Base-by-base conservation (phyloP, 371 early-diverging fungal genomes). In the Saksenaea vasiformis region DNA sequence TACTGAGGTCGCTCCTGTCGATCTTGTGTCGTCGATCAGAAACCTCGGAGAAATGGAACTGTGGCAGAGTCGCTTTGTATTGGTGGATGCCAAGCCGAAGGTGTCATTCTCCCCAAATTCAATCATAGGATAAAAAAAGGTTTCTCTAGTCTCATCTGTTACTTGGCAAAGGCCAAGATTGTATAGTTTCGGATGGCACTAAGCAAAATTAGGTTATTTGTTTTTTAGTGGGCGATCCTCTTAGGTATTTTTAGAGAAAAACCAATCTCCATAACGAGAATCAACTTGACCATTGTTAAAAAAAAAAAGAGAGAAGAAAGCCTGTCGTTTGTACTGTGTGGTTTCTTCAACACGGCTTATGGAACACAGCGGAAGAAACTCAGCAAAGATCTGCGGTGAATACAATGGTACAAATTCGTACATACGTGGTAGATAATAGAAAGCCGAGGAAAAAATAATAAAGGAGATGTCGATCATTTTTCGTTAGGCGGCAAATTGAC, bases 401-500 rank as follows among this genome's bases (percentile, higher is more conserved):
- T 31, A 31, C 2, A 31, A 7, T 31, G 2, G 31, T 31, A 31
- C 31, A 31, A 31, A 31, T 2, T 31, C 7, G 31, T 31, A 31
- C 31, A 31, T 31, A 31, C 2, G 7, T 31, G 31, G 31, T 7
- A 17, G n/a, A 41, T 0, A 41, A 41, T 41, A 41, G 31, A 41
- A 41, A 14, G 14, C 19, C n/a, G 10, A 47, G n/a, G 24, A 22
- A 47, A 22, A n/a, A n/a, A n/a, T n/a, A n/a, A 47, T 47, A 47
- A 47, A 47, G 51, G 51, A 22, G 51, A 47, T 47, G 51, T 47
- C 51, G 51, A 47, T 47, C 51, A 47, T 22, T 22, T 22, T 14
- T 19, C 44, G 11, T 22, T 10, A 47, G 24, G 51, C 24, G 10
- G 22, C n/a, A 17, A 17, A 22, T 22, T 47, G 51, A 47, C 51